Base-by-base conservation (phyloP, 208 protist genomes). In the Wallacemonas collosoma region DNA sequence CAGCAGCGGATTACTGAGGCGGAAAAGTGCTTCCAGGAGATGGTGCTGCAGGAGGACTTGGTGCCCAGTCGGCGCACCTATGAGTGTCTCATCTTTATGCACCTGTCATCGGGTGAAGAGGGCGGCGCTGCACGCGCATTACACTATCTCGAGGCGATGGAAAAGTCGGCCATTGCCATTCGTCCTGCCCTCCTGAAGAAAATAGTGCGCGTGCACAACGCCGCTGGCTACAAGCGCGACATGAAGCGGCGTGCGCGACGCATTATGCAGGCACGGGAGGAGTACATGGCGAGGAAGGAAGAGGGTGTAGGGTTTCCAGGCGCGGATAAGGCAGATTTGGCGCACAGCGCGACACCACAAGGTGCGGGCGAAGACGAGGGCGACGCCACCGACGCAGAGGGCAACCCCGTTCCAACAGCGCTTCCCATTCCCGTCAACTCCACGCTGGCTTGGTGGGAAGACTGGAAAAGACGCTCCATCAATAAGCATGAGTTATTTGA, bases 191-290 rank as follows among this genome's bases (percentile, higher is more conserved):
- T 95, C 3, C 66, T 97, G 14, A 93, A 92, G 73, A 93, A 95
- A 73, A 94, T 97, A 58, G 89, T 94, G 38, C 88, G 89, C 8
- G 89, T 97, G 26, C 87, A 93, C 71, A 91, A 95, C 77, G 90
- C 84, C 0, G 85, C 89, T 0, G 89, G 87, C n/a, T 97, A 97
- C 79, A 94, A 89, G 76, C 82, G 93, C 45, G 93, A 97, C 68
- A 97, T 97, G 93, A 97, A 97, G 79, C 85, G 93, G 7, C 84
- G 93, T n/a, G 93, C 90, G 1, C 87, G 93, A 36, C 90, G 93
- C n/a, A 97, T 97, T 68, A 95, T 95, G 89, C 89, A 97, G 58
- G 93, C 93, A 0, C 75, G 90, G 35, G 93, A 97, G 73, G 90
- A 95, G 74, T 94, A 95, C 68, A 48, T 93, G 36, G 85, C 88